These are phyloP conservation scores for Citrus maxima DNA, from an alignment of 345 rosid genomes.

Conservation along the genomic window DNA sequence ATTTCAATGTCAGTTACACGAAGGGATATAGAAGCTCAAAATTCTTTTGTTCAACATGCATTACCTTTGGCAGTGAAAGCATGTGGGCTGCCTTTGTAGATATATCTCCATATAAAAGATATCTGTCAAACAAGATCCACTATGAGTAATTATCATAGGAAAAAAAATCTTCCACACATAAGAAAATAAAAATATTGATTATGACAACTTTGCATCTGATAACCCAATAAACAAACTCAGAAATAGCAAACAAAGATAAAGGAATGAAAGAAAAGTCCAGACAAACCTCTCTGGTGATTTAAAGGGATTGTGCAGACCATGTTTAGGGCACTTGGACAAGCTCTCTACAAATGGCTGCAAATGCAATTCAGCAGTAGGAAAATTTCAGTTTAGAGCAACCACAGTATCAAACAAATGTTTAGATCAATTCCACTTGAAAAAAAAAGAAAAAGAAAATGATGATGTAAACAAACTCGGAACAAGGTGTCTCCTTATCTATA, in stretches of 20 bases:
- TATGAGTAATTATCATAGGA: background rate
- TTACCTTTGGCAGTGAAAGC: conserved; percentile 87
- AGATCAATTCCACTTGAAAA: background rate
- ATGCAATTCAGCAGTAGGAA: conserved; percentile 23
- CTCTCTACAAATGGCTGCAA: conserved; percentile 94
- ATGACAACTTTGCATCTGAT: background rate
- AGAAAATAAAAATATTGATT: background rate
- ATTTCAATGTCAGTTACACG: conserved; percentile 8
- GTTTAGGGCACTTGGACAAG: conserved; percentile 90
- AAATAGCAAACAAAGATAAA: background rate
- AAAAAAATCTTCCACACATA: background rate
- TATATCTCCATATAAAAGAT: conserved; percentile 88
- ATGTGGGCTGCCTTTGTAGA: conserved; percentile 82
- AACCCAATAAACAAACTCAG: background rate
- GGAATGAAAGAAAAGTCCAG: conserved; percentile 11
- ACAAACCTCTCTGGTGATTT: conserved; percentile 88
- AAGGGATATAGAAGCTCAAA: background rate
- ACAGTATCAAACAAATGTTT: background rate
- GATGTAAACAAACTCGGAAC: background rate
- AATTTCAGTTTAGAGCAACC: background rate
- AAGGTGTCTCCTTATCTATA: background rate
- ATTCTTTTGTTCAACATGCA: conserved; percentile 1
- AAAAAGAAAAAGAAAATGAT: background rate
- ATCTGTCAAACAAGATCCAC: conserved; percentile 39
- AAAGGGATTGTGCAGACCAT: conserved; percentile 97